phyloP scores from a whole-genome alignment of 2,329 filamentous ascomycete genomes.

The Monilinia vaccinii-corymbosi region DNA sequence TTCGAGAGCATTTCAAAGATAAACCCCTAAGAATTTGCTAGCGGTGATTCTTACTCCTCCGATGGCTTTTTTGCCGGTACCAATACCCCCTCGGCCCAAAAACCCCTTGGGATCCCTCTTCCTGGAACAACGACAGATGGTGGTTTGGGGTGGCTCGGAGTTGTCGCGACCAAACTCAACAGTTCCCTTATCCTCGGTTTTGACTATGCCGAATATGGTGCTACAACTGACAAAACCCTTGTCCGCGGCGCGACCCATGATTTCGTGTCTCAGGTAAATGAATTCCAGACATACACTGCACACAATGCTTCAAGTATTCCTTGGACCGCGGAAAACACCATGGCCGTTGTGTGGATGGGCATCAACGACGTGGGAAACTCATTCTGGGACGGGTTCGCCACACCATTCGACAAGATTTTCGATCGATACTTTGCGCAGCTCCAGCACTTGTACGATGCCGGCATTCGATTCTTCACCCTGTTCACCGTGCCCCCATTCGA shows the following conservation, averaged over 20 bases:
- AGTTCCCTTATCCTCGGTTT: neutral
- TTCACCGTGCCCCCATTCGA: constrained; percentile 3
- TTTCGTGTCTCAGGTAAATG: neutral
- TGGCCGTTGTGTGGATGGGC: neutral
- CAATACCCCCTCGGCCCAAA: neutral
- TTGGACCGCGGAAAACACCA: neutral
- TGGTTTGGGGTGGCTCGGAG: neutral
- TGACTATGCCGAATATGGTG: constrained; percentile 5
- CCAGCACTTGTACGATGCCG: neutral
- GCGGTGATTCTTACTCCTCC: constrained; percentile 2
- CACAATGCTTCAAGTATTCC: neutral
- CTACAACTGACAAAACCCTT: neutral
- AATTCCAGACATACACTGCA: neutral
- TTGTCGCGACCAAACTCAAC: neutral
- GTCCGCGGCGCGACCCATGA: neutral
- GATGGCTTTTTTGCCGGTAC: neutral
- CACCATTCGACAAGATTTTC: neutral
- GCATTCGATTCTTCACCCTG: neutral
- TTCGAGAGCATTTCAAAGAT: neutral
- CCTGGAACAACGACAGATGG: constrained; percentile 2
- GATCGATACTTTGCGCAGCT: neutral
- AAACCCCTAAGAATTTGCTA: neutral
- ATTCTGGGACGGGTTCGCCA: neutral
- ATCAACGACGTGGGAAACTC: constrained; percentile 7
- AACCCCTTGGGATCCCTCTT: neutral